Base-by-base conservation (phyloP, 2,329 filamentous ascomycete species). In the Monilinia laxa region DNA sequence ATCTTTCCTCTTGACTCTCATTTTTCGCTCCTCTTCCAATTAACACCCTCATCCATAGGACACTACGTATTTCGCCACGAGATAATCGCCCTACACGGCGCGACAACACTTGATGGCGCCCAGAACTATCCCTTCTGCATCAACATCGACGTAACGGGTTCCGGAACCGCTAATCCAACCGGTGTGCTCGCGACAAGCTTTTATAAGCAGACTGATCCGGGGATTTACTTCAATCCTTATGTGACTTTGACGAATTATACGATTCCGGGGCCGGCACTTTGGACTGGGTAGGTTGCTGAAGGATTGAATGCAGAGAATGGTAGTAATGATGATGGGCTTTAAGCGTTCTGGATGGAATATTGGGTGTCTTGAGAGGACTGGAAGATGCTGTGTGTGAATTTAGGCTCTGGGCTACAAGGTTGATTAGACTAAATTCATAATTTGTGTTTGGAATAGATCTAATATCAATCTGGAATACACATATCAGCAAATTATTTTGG, bases 31-130 rank as follows among this genome's bases (percentile, higher is more conserved):
- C 2, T 18, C 31, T 31, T 31, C 25, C 23, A 40, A 35, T 35
- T 40, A 40, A 5, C 40, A 5, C 75, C 84, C 55, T 75, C 84
- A 51, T 75, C 71, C 3, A 70, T 80, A 0, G 83, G 83, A 1
- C 78, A 81, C 69, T 86, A 85, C 69, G 81, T 86, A 42, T 73
- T 86, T 42, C 78, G 84, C 2, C 83, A 85, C 71, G 84, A 86
- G 54, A 85, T 77, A 23, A 72, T 75, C 12, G 73, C 73, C 1
- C 56, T 69, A 0, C 73, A 75, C 47, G 65, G 65, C 9, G 70
- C 69, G 9, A 54, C 38, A 16, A 62, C 65, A 1, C 18, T 79
- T 80, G 53, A 80, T 81, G 65, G 83, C 79, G n/a, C 76, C 77
- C 67, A 82, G 82, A 76, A 78, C 77, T 72, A 84, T 81, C 73